Evolutionary conservation across 805 yeast species (phyloP).

Genomic region (Teunomyces aglyptinius): DNA sequence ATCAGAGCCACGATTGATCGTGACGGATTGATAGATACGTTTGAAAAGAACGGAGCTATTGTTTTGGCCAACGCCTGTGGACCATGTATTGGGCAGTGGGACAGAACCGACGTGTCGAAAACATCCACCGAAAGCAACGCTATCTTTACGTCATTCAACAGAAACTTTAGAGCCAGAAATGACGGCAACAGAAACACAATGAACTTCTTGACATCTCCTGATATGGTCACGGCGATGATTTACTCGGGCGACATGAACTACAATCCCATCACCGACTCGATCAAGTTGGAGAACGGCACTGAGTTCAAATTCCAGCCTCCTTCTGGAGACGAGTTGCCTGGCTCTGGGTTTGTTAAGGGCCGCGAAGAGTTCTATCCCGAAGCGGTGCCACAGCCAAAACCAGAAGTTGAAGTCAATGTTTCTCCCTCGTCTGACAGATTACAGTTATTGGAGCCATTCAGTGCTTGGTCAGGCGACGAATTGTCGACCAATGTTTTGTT

Average conservation of each 20-base stretch:
- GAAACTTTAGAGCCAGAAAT: conserved; percentile 96
- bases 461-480: conserved; percentile 85
- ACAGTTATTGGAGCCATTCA: conserved; percentile 86
- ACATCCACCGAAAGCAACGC: conserved; percentile 71
- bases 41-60: conserved; percentile 88
- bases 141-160: conserved; percentile 94
- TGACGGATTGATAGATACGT: conserved; percentile 88
- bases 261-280: conserved; percentile 88
- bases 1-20: conserved; percentile 97
- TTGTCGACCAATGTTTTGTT: conserved; percentile 70
- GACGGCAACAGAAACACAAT: conserved; percentile 98
- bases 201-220: conserved; percentile 98
- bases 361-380: conserved; percentile 75
- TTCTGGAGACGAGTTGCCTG: conserved; percentile 80
- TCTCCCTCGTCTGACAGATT: conserved; percentile 88
- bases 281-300: conserved; percentile 66
- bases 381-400: conserved; percentile 60
- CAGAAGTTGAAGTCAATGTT: conserved; percentile 62
- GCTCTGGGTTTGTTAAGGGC: conserved; percentile 72
- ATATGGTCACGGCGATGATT: conserved; percentile 94
- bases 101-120: conserved; percentile 75
- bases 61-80: conserved; percentile 98
- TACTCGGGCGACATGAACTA: conserved; percentile 90
- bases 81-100: conserved; percentile 99
- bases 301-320: conserved; percentile 79